A percentile compares a stretch with the other conserved stretches of the same genome.
phyloP scores from a whole-genome alignment of 495 filamentous ascomycete species.

The Chaetomium fimeti region DNA sequence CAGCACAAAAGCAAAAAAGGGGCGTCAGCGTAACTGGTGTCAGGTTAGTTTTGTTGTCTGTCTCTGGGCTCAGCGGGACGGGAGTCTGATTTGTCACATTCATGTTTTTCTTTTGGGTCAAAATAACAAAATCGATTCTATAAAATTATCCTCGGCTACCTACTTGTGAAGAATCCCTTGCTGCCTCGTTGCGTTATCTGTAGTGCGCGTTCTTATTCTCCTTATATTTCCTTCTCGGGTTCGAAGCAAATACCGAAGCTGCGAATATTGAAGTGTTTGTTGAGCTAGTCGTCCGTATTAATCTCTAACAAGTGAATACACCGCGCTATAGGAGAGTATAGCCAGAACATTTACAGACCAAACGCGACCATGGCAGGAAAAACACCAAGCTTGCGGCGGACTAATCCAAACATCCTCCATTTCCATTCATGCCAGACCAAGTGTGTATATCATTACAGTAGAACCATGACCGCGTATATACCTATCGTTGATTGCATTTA shows the following conservation, averaged over 20 bases:
- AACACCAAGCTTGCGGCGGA: background rate
- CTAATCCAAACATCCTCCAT: background rate
- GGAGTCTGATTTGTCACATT: constrained; percentile 10
- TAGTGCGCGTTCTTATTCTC: too few species aligned
- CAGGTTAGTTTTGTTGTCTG: constrained; percentile 12
- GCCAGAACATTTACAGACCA: too few species aligned
- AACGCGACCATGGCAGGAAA: too few species aligned
- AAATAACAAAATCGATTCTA: constrained; percentile 25
- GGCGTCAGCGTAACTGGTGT: constrained; percentile 8
- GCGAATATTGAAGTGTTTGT: too few species aligned
- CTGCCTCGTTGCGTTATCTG: too few species aligned
- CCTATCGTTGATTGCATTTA: constrained; percentile 16
- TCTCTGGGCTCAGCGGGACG: constrained; percentile 16
- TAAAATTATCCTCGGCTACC: background rate
- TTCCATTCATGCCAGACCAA: background rate
- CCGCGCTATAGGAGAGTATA: too few species aligned
- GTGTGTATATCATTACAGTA: constrained; percentile 27
- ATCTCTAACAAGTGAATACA: too few species aligned
- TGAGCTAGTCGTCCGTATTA: too few species aligned
- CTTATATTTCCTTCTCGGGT: too few species aligned
- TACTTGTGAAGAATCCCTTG: too few species aligned
- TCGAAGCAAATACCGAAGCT: too few species aligned
- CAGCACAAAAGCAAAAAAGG: constrained; percentile 21
- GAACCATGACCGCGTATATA: constrained; percentile 22
- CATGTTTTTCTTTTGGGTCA: constrained; percentile 16